These are phyloP conservation scores for Lepidium sativum DNA, from an alignment of 345 rosid species.

Conservation along the genomic window DNA sequence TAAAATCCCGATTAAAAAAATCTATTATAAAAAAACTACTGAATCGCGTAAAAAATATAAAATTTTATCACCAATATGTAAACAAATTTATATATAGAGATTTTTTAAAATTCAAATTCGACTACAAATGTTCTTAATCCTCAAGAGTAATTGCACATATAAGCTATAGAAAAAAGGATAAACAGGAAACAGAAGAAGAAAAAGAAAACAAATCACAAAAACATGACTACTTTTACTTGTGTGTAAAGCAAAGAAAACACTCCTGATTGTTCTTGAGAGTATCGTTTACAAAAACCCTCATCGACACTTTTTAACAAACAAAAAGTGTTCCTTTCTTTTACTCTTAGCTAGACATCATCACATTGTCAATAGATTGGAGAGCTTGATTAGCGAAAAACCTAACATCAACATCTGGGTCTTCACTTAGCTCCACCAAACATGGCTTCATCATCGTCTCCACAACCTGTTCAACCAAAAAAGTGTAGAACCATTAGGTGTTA, in stretches of 20 bases:
- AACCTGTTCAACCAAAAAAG: conserved; percentile 35
- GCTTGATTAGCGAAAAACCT: conserved; percentile 80
- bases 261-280: too few relatives aligned
- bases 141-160: not conserved
- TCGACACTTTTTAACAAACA: not conserved
- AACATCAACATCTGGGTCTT: conserved; percentile 93
- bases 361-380: conserved; percentile 62
- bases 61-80: too few relatives aligned
- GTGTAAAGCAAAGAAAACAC: too few relatives aligned
- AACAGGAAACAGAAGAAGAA: too few relatives aligned
- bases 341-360: conserved; percentile 64
- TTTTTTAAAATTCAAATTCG: not conserved
- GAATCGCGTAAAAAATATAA: too few relatives aligned
- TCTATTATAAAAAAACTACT: too few relatives aligned
- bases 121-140: not conserved
- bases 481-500: not conserved
- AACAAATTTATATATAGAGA: too few relatives aligned
- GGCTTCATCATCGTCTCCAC: conserved; percentile 73
- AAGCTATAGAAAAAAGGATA: not conserved
- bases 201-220: too few relatives aligned
- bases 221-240: too few relatives aligned
- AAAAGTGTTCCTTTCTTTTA: not conserved
- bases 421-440: conserved; percentile 72
- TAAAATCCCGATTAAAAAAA: too few relatives aligned
- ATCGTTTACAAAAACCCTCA: conserved; percentile 1